These are phyloP conservation scores for Annulohypoxylon moriforme DNA, from an alignment of 495 filamentous ascomycete species.

Conservation along the genomic window DNA sequence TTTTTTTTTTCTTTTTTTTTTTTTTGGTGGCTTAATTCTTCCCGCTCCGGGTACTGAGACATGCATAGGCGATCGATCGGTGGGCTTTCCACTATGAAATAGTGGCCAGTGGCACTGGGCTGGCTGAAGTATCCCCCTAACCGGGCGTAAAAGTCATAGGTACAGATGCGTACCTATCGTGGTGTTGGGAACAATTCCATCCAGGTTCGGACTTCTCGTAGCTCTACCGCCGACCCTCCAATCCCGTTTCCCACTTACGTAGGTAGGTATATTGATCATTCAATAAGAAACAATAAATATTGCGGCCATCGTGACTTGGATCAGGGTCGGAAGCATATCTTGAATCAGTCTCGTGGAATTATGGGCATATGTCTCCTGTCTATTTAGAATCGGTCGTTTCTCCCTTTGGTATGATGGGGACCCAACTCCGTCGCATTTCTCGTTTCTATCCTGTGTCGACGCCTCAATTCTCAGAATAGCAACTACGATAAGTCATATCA, in stretches of 20 bases:
- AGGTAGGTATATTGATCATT: neutral
- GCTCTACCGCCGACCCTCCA: neutral
- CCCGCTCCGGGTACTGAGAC: neutral
- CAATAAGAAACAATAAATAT: neutral
- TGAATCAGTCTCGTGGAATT: neutral
- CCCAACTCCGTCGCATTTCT: neutral
- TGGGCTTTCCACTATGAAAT: neutral
- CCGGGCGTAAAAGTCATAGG: neutral
- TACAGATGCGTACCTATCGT: too few species aligned
- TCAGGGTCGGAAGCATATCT: neutral
- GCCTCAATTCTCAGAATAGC: neutral
- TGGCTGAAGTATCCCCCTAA: neutral
- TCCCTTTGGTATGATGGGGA: neutral
- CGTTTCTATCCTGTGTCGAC: neutral
- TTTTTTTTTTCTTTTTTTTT: constrained; percentile 16
- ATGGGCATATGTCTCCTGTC: neutral
- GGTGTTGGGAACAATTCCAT: neutral
- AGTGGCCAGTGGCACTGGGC: constrained; percentile 2
- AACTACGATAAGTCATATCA: neutral
- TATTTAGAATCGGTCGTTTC: neutral
- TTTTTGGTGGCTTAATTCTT: constrained; percentile 2
- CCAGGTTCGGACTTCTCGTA: neutral
- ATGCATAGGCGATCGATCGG: constrained; percentile 6
- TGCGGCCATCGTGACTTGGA: neutral
- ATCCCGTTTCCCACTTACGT: neutral